A percentile compares a stretch with the other conserved stretches of the same genome.
These are phyloP conservation scores for Stagonosporopsis rhizophila DNA, from an alignment of 2,329 filamentous ascomycete genomes.

Conservation along the genomic window DNA sequence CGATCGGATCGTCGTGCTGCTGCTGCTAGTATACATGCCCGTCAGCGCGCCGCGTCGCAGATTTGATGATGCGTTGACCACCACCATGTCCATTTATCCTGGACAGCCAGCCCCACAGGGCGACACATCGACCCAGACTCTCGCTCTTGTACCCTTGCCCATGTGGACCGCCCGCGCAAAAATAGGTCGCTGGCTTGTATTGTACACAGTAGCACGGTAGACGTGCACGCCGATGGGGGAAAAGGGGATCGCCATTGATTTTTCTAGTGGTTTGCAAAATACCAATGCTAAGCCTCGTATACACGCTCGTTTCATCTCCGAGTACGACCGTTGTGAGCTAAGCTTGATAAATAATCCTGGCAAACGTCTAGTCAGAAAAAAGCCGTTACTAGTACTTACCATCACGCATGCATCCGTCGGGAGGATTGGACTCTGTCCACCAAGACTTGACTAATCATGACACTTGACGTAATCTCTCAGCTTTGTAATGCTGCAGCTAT, in stretches of 20 bases:
- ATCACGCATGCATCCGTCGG: no score
- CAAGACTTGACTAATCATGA: no score
- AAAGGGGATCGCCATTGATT: constrained; percentile 1
- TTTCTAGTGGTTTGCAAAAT: background rate
- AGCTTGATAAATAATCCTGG: background rate
- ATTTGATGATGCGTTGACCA: constrained; percentile 3
- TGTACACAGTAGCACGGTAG: background rate
- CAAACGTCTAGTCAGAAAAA: background rate
- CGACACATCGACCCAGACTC: background rate
- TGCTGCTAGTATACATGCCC: background rate
- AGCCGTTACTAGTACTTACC: no score
- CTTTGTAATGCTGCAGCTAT: no score
- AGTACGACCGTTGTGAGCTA: background rate
- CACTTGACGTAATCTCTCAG: no score
- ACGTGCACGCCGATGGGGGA: constrained; percentile 1
- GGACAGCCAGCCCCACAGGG: background rate
- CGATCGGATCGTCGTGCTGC: constrained; percentile 5
- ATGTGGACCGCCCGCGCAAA: background rate
- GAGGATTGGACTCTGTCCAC: no score
- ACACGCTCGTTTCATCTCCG: background rate
- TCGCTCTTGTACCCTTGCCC: background rate
- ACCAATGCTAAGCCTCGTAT: constrained; percentile 2
- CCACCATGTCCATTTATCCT: constrained; percentile 2
- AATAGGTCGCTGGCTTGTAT: background rate
- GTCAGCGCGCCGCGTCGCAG: background rate